Base-by-base conservation (phyloP, 129 eudicot genomes). In the Apium graveolens region DNA sequence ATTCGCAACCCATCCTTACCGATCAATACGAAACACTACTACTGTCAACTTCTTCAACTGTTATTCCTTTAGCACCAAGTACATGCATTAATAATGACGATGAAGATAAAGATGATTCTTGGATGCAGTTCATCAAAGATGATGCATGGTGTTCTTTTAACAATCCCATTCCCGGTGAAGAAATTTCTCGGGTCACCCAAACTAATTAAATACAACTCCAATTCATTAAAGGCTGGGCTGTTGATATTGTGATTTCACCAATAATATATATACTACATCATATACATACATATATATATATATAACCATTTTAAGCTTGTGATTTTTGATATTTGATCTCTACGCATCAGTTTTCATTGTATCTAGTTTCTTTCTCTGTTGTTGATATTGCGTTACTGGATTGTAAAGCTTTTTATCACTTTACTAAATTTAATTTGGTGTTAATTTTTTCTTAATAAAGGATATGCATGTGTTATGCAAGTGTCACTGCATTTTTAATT, bases 91-190 rank as follows among this genome's bases (percentile, higher is more conserved):
- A 93, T 53, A 92, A 92, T 81, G 95, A 86, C 5, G 92, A 93
- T 45, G 92, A 87, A 16, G 92, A 92, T 41, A 88, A 92, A 81
- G 98, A 92, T 43, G 98, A 93, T 34, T 90, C 98, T 13, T 93
- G 98, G 98, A 93, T 93, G 98, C 94, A 90, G 82, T 93, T 93
- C 84, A 90, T 93, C 35, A 90, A 93, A 44, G 98, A 93, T 27
- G 98, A 93, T 77, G 92, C 90, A 8, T 93, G 98, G 98, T 90
- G 91, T 82, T 86, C 92, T 70, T 87, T 91, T 7, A 82, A 71
- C 78, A 63, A 70, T 45, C 68, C 83, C 0, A 70, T 73, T n/a
- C 83, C 42, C 34, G 78, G 71, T 18, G 84, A 80, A 49, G 87
- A 85, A 2, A 55, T 71, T 39, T 76, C 87, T 45, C 84, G 77